These are phyloP conservation scores for Bolboschoenus planiculmis DNA, from an alignment of 176 grass and related monocot genomes.

Conservation along the genomic window DNA sequence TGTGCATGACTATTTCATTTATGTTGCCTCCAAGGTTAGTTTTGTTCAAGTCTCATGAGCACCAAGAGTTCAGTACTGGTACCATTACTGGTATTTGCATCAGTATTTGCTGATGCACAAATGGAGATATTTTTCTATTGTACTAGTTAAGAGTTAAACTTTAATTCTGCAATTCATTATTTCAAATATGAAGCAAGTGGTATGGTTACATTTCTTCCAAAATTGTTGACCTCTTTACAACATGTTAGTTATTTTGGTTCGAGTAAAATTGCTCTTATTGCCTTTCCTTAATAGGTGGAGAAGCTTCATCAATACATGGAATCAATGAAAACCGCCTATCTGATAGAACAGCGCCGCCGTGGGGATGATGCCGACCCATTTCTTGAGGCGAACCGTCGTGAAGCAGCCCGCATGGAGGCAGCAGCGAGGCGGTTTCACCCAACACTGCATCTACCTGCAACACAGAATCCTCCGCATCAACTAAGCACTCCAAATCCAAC, in stretches of 20 bases:
- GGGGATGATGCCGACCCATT: constrained; percentile 70
- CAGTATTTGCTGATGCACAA: not conserved
- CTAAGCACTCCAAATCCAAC: constrained; percentile 23
- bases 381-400: constrained; percentile 62
- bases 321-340: constrained; percentile 46
- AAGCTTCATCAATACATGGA: constrained; percentile 69
- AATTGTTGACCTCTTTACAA: not conserved
- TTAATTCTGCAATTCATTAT: not conserved
- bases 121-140: not conserved
- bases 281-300: constrained; percentile 58
- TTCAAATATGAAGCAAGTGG: not conserved
- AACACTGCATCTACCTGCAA: constrained; percentile 52
- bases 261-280: constrained; percentile 44
- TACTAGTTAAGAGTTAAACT: not conserved
- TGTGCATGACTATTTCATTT: constrained; percentile 76
- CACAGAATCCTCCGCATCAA: constrained; percentile 32
- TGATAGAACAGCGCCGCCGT: constrained; percentile 23
- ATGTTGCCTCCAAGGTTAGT: constrained; percentile 82
- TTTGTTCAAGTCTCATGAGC: not conserved
- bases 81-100: not conserved
- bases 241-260: constrained; percentile 45
- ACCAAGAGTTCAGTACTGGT: not conserved
- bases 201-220: not conserved
- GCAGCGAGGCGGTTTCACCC: constrained; percentile 53
- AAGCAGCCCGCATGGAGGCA: constrained; percentile 46